Conservation (phyloP, 2,329 filamentous ascomycete genomes). For the Amauroascus verrucosus region DNA sequence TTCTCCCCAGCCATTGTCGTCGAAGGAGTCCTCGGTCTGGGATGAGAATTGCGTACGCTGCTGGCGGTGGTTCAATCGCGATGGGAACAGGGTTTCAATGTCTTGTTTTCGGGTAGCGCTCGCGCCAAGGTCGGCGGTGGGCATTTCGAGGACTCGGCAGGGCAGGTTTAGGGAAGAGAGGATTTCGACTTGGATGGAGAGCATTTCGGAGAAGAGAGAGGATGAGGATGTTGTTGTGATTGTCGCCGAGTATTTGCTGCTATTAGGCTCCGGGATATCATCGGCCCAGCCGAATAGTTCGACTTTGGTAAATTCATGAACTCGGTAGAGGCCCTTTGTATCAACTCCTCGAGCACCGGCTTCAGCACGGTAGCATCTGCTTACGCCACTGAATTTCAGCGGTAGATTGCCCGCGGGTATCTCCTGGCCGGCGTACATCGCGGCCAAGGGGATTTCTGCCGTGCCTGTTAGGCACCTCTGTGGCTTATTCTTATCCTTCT, state of each 20-base stretch:
- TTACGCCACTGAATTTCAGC: conserved; percentile 68
- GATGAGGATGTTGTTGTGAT: conserved; percentile 22
- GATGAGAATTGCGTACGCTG: conserved; percentile 23
- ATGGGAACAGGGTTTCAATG: conserved; percentile 91
- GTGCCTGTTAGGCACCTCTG: conserved; percentile 73
- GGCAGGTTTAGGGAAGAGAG: conserved; percentile 65
- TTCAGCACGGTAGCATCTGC: conserved; percentile 91
- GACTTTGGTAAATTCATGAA: conserved; percentile 98
- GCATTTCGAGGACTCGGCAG: conserved; percentile 90
- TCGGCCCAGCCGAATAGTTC: conserved; percentile 91
- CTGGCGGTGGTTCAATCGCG: conserved; percentile 30
- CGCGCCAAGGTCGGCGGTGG: conserved; percentile 74
- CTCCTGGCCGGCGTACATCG: conserved; percentile 67
- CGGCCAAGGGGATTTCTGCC: conserved; percentile 88
- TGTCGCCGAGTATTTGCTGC: conserved; percentile 5
- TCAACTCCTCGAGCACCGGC: conserved; percentile 81
- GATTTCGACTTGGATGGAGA: conserved; percentile 78
- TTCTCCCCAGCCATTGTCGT: conserved; percentile 66
- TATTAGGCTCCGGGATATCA: not conserved
- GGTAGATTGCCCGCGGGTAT: conserved; percentile 60
- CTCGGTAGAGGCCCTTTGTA: conserved; percentile 89
- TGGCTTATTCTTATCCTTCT: conserved; percentile 53
- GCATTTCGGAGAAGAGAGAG: conserved; percentile 68
- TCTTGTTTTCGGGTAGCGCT: conserved; percentile 79
- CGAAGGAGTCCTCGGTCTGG: not conserved